Evolutionary conservation across 495 filamentous ascomycete species (phyloP).

Genomic region (Hyaloscypha finlandica): DNA sequence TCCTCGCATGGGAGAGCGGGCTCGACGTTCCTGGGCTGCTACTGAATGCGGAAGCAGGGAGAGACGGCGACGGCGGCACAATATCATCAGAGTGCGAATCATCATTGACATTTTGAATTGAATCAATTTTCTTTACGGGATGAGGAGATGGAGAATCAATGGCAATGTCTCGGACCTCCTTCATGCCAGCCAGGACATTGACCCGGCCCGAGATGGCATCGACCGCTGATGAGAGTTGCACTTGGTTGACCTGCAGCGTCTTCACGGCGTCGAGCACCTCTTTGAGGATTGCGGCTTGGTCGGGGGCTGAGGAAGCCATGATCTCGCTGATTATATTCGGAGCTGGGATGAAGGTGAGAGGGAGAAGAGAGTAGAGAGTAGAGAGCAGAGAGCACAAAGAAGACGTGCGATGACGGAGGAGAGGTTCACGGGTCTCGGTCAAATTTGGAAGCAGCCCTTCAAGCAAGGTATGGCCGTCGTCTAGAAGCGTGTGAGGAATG

Average conservation of each 20-base stretch:
- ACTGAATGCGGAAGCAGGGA: slow-evolving; percentile 30
- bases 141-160: slow-evolving; percentile 2
- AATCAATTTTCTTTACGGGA: slow-evolving; percentile 3
- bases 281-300: slow-evolving; percentile 33
- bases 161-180: slow-evolving; percentile 52
- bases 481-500: not conserved
- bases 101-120: slow-evolving; percentile 5
- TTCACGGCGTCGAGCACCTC: slow-evolving; percentile 37
- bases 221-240: slow-evolving; percentile 59
- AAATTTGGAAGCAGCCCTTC: slow-evolving; percentile 3
- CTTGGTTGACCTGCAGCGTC: slow-evolving; percentile 42
- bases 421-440: not conserved
- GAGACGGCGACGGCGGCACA: slow-evolving; percentile 29
- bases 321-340: not conserved
- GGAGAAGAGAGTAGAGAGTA: not conserved
- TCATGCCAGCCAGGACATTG: slow-evolving; percentile 58
- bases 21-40: slow-evolving; percentile 23
- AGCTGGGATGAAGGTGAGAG: slow-evolving; percentile 14
- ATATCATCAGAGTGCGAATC: slow-evolving; percentile 20
- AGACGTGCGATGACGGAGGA: slow-evolving; percentile 2
- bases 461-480: not conserved
- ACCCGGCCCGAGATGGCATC: slow-evolving; percentile 67
- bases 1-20: slow-evolving; percentile 23
- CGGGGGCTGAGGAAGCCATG: slow-evolving; percentile 29
- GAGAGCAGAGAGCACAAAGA: slow-evolving; percentile 1